Base-by-base conservation (phyloP, 305 asterid genomes). In the Fraxinus baroniana region DNA sequence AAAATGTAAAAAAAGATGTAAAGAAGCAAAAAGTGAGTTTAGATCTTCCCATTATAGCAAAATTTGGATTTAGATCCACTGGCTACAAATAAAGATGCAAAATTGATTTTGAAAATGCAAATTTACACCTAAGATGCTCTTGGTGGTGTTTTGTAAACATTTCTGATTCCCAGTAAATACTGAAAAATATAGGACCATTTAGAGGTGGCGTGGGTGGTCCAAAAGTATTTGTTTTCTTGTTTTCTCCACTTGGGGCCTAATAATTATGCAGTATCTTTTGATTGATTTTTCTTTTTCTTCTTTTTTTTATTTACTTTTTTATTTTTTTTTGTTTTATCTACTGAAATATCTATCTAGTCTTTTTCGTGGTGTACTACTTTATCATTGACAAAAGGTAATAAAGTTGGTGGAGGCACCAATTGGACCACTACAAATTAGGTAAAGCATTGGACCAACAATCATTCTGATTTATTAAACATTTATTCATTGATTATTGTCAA, bases 391-490 rank as follows among this genome's bases (percentile, higher is more conserved):
- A 55, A n/a, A 55, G 24, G 66, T n/a, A 15, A 77, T 8, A 20
- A 22, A 62, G 32, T 62, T 66, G 1, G 74, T 66, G 74, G 74
- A 12, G 77, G 74, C 78, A 83, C 86, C 75, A 81, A 84, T 72
- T 71, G 86, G 87, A 83, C 84, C 85, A 80, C 82, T 71, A 17
- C 20, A 77, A 77, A 52, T 52, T 52, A 76, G 78, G 86, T 78
- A 52, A 33, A 79, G 81, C 64, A 37, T 30, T 83, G 77, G 73
- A 62, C 22, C 44, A 15, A 24, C 80, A 68, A 52, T 52, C 9
- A 49, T 49, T 49, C 62, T 49, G 62, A 49, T 49, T 49, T 49
- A 49, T 49, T 49, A 8, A 17, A 52, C 3, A 52, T 52, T 15
- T 15, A 15, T 52, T 17, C 0, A 4, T 52, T 52, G 62, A 52